Percentiles rank a stretch among this genome's conserved stretches.
These are phyloP conservation scores for Ilyonectria destructans DNA, from an alignment of 2,329 filamentous ascomycete species.

Conservation along the genomic window DNA sequence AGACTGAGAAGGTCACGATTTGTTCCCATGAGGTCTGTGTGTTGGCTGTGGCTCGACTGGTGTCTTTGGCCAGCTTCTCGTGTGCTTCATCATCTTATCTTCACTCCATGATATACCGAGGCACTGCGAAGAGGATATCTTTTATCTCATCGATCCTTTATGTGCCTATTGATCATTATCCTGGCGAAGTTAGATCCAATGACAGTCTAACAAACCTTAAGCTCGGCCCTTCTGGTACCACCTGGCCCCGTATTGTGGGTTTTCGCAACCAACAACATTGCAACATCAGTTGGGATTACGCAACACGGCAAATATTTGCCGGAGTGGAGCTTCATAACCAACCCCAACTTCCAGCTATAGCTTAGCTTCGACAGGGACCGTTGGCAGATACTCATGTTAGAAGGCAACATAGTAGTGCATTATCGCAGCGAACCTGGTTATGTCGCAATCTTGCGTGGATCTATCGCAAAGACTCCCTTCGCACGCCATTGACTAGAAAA, in stretches of 20 bases:
- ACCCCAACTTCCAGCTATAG: slow-evolving; percentile 1
- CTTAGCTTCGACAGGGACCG: background rate
- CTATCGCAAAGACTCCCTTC: slow-evolving; percentile 22
- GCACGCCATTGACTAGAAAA: slow-evolving; percentile 12
- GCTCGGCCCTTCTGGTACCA: slow-evolving; percentile 10
- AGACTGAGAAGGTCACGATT: no score
- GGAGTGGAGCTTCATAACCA: slow-evolving; percentile 4
- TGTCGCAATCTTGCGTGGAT: slow-evolving; percentile 30
- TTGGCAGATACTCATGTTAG: background rate
- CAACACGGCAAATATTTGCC: slow-evolving; percentile 24
- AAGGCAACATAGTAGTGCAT: background rate
- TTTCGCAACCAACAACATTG: slow-evolving; percentile 7
- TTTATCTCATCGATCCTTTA: background rate
- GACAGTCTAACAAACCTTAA: background rate
- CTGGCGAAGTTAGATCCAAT: background rate
- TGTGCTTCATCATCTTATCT: background rate
- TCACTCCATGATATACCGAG: background rate
- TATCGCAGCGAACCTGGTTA: background rate
- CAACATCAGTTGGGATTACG: slow-evolving; percentile 3
- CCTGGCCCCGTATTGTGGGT: background rate
- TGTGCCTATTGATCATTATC: background rate
- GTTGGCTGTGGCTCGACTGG: no score
- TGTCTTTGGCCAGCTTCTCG: background rate
- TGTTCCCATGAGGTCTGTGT: no score
- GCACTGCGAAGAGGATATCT: background rate